A percentile compares a stretch with the other conserved stretches of the same genome.
phyloP scores from a whole-genome alignment of 2,329 filamentous ascomycete genomes.

The Exophiala alcalophila region DNA sequence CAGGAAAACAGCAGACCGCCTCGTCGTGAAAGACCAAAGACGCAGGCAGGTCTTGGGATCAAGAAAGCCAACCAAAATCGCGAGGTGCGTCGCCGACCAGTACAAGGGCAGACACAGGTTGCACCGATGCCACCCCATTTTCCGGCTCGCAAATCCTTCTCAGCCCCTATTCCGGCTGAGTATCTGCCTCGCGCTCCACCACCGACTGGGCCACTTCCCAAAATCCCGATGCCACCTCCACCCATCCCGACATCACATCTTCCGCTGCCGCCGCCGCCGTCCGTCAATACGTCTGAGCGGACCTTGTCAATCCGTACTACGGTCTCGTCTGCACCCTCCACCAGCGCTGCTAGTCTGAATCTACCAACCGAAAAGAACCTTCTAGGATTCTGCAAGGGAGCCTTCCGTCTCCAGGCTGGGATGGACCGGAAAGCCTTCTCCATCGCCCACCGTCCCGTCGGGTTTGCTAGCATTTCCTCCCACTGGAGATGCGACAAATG shows the following conservation, averaged over 20 bases:
- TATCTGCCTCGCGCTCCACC: constrained; percentile 3
- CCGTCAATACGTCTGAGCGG: constrained; percentile 1
- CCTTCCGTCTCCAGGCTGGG: constrained; percentile 27
- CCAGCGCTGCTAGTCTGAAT: constrained; percentile 8
- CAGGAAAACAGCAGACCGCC: constrained; percentile 22
- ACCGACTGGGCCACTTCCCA: constrained; percentile 4
- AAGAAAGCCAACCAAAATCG: not conserved
- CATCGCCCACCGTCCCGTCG: constrained; percentile 23
- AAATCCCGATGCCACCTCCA: constrained; percentile 3
- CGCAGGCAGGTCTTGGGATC: constrained; percentile 10
- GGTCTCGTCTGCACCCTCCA: constrained; percentile 3
- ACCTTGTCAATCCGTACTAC: constrained; percentile 6
- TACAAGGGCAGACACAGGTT: constrained; percentile 1
- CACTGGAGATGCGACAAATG: constrained; percentile 44
- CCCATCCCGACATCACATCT: constrained; percentile 7
- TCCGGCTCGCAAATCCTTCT: constrained; percentile 4
- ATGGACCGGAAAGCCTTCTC: constrained; percentile 27
- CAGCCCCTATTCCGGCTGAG: constrained; percentile 6
- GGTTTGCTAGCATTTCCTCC: constrained; percentile 19
- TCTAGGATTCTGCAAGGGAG: constrained; percentile 42
- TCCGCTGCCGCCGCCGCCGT: constrained; percentile 3
- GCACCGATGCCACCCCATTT: not conserved
- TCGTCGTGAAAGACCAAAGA: constrained; percentile 9
- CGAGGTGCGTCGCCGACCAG: constrained; percentile 6
- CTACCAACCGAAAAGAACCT: constrained; percentile 38